Evolutionary conservation across 2,329 filamentous ascomycete species (phyloP), one percentile per base, ranked within the genome.

Genomic region (Sporothrix humicola): DNA sequence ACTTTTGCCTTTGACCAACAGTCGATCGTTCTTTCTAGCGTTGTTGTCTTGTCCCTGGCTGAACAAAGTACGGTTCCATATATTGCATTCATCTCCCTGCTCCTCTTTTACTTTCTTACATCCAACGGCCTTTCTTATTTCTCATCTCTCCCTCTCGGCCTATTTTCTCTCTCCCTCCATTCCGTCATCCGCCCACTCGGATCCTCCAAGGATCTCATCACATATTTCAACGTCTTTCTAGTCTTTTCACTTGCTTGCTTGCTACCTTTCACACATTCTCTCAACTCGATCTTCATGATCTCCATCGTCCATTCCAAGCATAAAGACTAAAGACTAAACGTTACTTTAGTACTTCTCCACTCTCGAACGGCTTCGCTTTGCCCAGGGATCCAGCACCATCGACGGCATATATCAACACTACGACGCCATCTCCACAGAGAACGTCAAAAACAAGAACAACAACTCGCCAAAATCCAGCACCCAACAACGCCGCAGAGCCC

Each of bases 291-390:
- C 66, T 56, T 59, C 26, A 20, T 52, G 26, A 42, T 65, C 42
- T 23, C 20, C 42, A 37, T 26, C 20, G 20, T 42, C 26, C 73
- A 66, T 72, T 72, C 44, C 61, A 66, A 37, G 31, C 31, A 37
- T 37, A 37, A 70, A 65, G 31, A 46, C 20, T n/a, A 26, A 59
- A 68, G 71, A 76, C 76, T 77, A 78, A 79, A 75, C 69, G 31
- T 68, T 56, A 58, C 73, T 72, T 23, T 26, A 93, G 88, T 93
- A 92, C 83, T 93, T 93, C 83, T 92, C 91, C 46, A 90, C 89
- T 8, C 85, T 92, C 76, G 92, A 94, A 81, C 88, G 91, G 73
- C 85, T 92, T 74, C 88, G 89, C 77, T 89, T 93, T 79, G 87
- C 87, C 69, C 89, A 90, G 50, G 78, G 78, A 48, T 81, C 73